Evolutionary conservation across 2,329 filamentous ascomycete genomes (phyloP).

Genomic region (Fusarium haematococcum): DNA sequence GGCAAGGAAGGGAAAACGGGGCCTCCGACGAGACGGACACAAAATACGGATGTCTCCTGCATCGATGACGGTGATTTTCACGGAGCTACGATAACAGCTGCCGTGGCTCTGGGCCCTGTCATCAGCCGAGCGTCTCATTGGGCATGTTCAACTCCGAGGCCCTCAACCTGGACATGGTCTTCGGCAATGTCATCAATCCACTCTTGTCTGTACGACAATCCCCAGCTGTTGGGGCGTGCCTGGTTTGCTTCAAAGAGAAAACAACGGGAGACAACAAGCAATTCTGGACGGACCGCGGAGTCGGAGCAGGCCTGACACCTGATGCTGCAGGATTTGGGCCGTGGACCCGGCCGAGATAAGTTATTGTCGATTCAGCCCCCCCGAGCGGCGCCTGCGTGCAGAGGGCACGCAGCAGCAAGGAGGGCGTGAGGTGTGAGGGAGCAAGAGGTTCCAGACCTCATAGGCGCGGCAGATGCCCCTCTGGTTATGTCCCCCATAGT

Average conservation of each 20-base stretch:
- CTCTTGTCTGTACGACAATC: neutral
- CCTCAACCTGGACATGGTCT: neutral
- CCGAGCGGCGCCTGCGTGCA: constrained; percentile 22
- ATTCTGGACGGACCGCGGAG: constrained; percentile 17
- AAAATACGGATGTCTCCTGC: neutral
- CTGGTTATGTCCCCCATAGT: neutral
- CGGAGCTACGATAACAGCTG: neutral
- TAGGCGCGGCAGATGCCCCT: constrained; percentile 1
- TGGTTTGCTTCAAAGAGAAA: constrained; percentile 13
- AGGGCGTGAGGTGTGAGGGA: constrained; percentile 19
- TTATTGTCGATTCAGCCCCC: constrained; percentile 29
- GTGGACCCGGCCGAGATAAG: constrained; percentile 32
- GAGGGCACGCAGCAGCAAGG: constrained; percentile 11
- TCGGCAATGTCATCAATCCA: constrained; percentile 2
- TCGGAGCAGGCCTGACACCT: constrained; percentile 23
- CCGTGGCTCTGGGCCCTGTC: neutral
- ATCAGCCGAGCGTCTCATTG: neutral
- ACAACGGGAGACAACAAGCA: constrained; percentile 30
- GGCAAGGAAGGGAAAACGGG: neutral
- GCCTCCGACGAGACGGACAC: neutral
- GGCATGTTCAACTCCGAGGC: neutral
- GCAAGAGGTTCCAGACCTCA: constrained; percentile 1
- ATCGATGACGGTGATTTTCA: constrained; percentile 3
- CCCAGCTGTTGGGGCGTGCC: neutral
- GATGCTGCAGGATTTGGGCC: constrained; percentile 16